Evolutionary conservation across 129 eudicot species (phyloP), one percentile per base, ranked within the genome.

Genomic region (Calendula officinalis): DNA sequence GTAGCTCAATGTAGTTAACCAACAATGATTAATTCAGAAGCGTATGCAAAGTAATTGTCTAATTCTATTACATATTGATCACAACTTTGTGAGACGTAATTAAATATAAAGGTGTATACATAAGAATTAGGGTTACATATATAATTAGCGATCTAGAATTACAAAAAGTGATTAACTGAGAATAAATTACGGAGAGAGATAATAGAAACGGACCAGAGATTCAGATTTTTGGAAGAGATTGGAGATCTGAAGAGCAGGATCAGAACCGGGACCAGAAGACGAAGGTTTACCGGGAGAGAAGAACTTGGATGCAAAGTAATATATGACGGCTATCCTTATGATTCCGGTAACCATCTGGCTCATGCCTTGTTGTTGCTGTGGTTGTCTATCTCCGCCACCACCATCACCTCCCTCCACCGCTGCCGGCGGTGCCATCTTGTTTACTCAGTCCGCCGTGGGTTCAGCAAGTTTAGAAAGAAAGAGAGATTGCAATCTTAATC

Each of bases 271-370:
- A 5, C 70, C 66, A 1, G 78, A 55, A 40, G 78, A 13, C 16
- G 83, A 47, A 30, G 95, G 68, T 67, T 75, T 71, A 45, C 68
- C 71, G 16, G 75, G 83, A 3, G 83, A 72, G 72, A 85, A 92
- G 62, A 92, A 88, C 66, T 86, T 88, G 51, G 98, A 92, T 13
- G 92, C 92, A 59, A 92, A 92, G 78, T 88, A 92, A 91, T 95
- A 88, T 48, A 92, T 83, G 38, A 88, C 83, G n/a, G 83, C 88
- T 11, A 92, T 65, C 58, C 98, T 81, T 54, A 92, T 85, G 10
- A 92, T 70, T 46, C 96, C 98, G 45, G 94, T 72, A 3, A 92
- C 61, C 77, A 88, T 80, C 72, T 80, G 82, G 1, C 95, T 91
- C 3, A 75, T 9, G 0, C 90, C 89, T 14, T 78, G 97, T 32